phyloP scores from a whole-genome alignment of 495 filamentous ascomycete genomes.

The Aspergillus biplanus region DNA sequence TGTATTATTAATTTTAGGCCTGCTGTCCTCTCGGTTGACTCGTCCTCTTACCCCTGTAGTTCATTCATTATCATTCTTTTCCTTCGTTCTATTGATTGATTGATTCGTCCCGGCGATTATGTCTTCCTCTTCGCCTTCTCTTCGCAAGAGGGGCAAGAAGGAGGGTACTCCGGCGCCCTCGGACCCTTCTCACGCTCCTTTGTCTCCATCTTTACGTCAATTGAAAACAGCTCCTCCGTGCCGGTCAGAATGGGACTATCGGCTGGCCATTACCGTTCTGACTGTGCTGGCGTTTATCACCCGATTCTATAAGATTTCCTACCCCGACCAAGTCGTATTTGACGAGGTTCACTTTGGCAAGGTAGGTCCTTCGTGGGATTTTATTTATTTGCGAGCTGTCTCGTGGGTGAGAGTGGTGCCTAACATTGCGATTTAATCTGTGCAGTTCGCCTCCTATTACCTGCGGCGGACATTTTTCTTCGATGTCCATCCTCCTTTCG shows the following conservation, averaged over 20 bases:
- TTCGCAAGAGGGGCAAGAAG: constrained; percentile 57
- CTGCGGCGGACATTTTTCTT: constrained; percentile 99
- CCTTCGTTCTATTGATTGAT: constrained; percentile 34
- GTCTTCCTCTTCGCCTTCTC: constrained; percentile 48
- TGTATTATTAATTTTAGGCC: not conserved
- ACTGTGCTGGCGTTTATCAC: constrained; percentile 86
- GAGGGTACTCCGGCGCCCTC: constrained; percentile 38
- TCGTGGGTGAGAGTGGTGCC: constrained; percentile 1
- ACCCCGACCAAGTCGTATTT: constrained; percentile 96
- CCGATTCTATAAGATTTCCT: constrained; percentile 90
- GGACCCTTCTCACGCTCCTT: constrained; percentile 32
- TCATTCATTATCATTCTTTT: constrained; percentile 25
- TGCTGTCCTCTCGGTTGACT: constrained; percentile 10
- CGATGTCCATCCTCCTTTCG: constrained; percentile 98
- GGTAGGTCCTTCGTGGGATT: constrained; percentile 57
- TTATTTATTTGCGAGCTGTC: not conserved
- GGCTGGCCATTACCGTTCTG: constrained; percentile 75
- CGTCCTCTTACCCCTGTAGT: constrained; percentile 6
- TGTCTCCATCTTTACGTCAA: constrained; percentile 11
- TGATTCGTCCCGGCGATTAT: constrained; percentile 32
- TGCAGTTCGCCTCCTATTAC: constrained; percentile 93
- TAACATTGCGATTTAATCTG: constrained; percentile 4
- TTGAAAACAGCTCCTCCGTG: constrained; percentile 31
- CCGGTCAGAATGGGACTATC: constrained; percentile 78
- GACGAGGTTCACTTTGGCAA: constrained; percentile 99